These are phyloP conservation scores for Pleurotus cornucopiae DNA, from an alignment of 768 basidiomycete genomes.

Conservation along the genomic window DNA sequence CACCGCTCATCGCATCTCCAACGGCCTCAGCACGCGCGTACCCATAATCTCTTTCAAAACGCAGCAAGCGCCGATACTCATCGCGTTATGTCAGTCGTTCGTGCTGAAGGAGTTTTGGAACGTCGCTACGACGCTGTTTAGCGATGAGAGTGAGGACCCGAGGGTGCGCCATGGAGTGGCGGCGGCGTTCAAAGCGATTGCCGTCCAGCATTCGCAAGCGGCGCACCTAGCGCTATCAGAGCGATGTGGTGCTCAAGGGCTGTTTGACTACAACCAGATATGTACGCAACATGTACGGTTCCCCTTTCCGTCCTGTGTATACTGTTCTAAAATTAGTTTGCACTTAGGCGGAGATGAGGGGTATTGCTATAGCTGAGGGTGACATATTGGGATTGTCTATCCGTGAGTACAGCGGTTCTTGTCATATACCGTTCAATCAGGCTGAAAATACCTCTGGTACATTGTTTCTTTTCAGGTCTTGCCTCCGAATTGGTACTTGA, in stretches of 20 bases:
- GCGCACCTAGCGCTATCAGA: conserved; percentile 21
- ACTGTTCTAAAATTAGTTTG: too few species aligned
- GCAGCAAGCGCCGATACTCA: conserved; percentile 34
- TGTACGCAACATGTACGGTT: conserved; percentile 21
- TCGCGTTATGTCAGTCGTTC: conserved; percentile 27
- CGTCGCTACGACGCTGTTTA: conserved; percentile 20
- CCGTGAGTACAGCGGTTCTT: conserved; percentile 20
- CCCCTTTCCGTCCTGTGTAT: too few species aligned
- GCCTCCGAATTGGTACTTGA: conserved; percentile 22
- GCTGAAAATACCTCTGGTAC: too few species aligned
- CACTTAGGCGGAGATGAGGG: conserved; percentile 24
- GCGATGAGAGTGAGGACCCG: conserved; percentile 13
- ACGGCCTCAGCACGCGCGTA: too few species aligned
- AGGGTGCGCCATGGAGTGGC: conserved; percentile 19
- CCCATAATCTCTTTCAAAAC: conserved; percentile 36
- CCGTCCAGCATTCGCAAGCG: conserved; percentile 13
- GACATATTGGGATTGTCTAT: conserved; percentile 36
- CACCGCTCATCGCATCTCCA: conserved; percentile 10
- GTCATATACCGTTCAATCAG: background rate
- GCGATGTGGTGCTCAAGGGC: conserved; percentile 40
- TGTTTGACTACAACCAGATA: conserved; percentile 34
- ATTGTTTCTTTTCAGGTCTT: conserved; percentile 15
- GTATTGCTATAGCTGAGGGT: conserved; percentile 40
- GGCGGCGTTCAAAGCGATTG: conserved; percentile 17
- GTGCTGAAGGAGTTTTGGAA: conserved; percentile 30